phyloP scores from a whole-genome alignment of 225 moss, liverwort and hornwort species.

The Antitrichia curtipendula region DNA sequence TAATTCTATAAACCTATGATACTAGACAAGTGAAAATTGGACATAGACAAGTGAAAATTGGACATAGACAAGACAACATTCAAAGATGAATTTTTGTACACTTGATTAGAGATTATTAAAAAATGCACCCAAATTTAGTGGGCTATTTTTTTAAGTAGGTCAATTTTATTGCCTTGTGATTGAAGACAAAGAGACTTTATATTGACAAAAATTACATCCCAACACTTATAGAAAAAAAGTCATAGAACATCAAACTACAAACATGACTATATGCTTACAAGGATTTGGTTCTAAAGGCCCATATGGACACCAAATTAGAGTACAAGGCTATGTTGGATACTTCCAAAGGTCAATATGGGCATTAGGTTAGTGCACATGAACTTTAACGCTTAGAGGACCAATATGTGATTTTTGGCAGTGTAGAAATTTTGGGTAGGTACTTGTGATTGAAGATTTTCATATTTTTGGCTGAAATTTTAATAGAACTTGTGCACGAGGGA shows the following conservation, averaged over 20 bases:
- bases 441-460: too few relatives aligned
- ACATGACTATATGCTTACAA: fast-evolving
- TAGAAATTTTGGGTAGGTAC: too few relatives aligned
- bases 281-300: fast-evolving
- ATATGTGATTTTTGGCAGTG: too few relatives aligned
- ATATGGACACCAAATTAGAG: not conserved
- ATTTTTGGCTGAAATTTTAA: too few relatives aligned
- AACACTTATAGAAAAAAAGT: not conserved
- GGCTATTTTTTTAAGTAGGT: not conserved
- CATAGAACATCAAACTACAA: not conserved
- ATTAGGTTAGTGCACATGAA: fast-evolving
- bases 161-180: not conserved
- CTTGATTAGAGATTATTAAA: not conserved
- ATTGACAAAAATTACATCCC: not conserved
- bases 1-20: not conserved
- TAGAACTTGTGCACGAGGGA: too few relatives aligned
- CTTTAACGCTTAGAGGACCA: too few relatives aligned
- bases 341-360: fast-evolving
- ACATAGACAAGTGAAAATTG: not conserved
- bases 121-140: not conserved
- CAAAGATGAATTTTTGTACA: not conserved
- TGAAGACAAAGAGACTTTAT: fast-evolving
- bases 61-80: not conserved
- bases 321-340: not conserved
- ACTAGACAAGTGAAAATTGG: not conserved